Percentiles rank a stretch among this genome's conserved stretches.
These are phyloP conservation scores for Backusella tuberculispora DNA, from an alignment of 192 early-diverging fungal species.

Conservation along the genomic window DNA sequence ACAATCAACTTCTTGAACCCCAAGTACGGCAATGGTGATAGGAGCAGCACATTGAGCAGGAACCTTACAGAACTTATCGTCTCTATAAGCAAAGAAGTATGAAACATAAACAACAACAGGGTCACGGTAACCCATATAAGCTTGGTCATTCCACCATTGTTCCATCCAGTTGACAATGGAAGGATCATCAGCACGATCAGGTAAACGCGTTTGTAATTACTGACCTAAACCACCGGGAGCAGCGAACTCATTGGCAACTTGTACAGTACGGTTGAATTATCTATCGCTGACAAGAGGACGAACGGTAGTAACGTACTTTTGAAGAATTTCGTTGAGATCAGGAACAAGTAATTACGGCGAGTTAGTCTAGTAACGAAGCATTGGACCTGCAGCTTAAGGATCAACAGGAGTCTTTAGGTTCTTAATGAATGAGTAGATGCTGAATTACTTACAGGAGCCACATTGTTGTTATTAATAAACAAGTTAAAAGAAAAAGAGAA, in stretches of 20 bases:
- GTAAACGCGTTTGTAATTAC: constrained; percentile 82
- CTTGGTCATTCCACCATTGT: too few relatives aligned
- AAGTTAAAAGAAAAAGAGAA: constrained; percentile 5
- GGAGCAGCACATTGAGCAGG: constrained; percentile 87
- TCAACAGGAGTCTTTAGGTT: constrained; percentile 29
- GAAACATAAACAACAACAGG: too few relatives aligned
- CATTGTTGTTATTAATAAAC: background rate
- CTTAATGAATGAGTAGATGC: too few relatives aligned
- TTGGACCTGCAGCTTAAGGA: constrained; percentile 55
- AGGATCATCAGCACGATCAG: constrained; percentile 72
- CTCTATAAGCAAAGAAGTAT: constrained; percentile 88
- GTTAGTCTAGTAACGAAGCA: constrained; percentile 73
- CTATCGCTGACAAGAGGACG: constrained; percentile 70
- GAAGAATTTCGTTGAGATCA: constrained; percentile 86
- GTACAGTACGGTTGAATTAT: constrained; percentile 71
- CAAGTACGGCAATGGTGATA: constrained; percentile 85
- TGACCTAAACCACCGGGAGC: constrained; percentile 79
- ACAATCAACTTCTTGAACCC: constrained; percentile 84
- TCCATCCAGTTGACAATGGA: constrained; percentile 73
- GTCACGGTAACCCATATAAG: too few relatives aligned
- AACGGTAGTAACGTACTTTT: constrained; percentile 81
- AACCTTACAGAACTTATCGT: constrained; percentile 79
- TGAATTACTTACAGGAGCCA: constrained; percentile 14
- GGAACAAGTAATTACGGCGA: constrained; percentile 87
- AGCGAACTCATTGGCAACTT: constrained; percentile 76